Base-by-base conservation (phyloP, 805 yeast species). In the Yarrowia sp. region DNA sequence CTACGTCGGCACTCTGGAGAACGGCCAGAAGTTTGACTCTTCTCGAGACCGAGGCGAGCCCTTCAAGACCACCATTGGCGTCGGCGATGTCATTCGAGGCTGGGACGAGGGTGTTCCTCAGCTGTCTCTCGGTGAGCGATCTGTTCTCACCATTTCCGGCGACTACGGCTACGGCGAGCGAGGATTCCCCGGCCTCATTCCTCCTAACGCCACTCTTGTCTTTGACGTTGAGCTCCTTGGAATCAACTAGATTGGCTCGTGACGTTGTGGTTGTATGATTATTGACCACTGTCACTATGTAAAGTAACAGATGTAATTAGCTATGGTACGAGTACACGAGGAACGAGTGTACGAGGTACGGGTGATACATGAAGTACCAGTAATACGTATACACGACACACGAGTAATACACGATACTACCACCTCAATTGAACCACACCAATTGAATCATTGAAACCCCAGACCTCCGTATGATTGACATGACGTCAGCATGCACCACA, bases 51-150 rank as follows among this genome's bases (percentile, higher is more conserved):
- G 98, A 80, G 95, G 95, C 74, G 85, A 88, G 78, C 97, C 98
- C 70, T 93, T 93, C 87, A 93, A 90, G 78, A 89, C 96, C 77
- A 80, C 81, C 79, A 90, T 93, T 75, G 98, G 98, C 77, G 96
- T 90, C 70, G 97, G 98, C 69, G 96, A 89, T 80, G 98, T 93
- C 70, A 93, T 93, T 80, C 85, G 86, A 75, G 98, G 98, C 70
- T 93, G 98, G 98, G 98, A 92, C 74, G 89, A 85, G 73, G 96
- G 92, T 68, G 90, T 92, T 76, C 97, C 98, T 65, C 86, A 92
- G 79, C 82, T 93, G 76, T 88, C 96, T 63, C 83, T 92, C 61
- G 98, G 98, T 73, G 91, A 95, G 80, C 89, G 88, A 82, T 97
- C 98, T 61, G 83, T 88, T 75, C 82, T 93, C 75, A 91, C 96